Percentiles rank a stretch among this genome's conserved stretches.
Evolutionary conservation across 2,329 filamentous ascomycete genomes (phyloP).

Genomic region (Fusarium nelsonii): DNA sequence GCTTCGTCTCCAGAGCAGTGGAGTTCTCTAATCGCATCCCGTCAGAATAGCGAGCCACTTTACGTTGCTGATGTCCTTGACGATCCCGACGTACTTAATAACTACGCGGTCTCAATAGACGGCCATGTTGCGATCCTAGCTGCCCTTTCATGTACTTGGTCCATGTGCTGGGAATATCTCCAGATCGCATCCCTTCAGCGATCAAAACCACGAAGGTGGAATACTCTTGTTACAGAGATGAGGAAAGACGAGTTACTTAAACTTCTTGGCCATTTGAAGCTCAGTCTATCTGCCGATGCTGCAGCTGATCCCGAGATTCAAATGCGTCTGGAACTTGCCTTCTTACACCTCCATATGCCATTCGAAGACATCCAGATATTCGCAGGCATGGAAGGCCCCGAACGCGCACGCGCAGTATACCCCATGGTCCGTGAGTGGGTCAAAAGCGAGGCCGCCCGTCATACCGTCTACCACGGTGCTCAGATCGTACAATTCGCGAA

Average conservation of each 20-base stretch:
- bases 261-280: conserved; percentile 41
- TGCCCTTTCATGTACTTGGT: conserved; percentile 46
- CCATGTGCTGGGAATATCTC: conserved; percentile 49
- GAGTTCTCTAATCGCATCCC: conserved; percentile 15
- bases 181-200: conserved; percentile 47
- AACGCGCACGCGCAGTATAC: conserved; percentile 53
- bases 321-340: conserved; percentile 51
- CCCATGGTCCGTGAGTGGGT: conserved; percentile 54
- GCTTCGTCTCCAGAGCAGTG: conserved; percentile 46
- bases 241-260: conserved; percentile 49
- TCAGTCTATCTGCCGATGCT: conserved; percentile 1
- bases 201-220: conserved; percentile 45
- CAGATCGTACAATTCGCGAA: conserved; percentile 45
- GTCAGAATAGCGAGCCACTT: background rate
- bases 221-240: conserved; percentile 45
- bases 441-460: conserved; percentile 51
- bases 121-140: conserved; percentile 17
- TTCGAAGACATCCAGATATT: conserved; percentile 59
- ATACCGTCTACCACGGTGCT: conserved; percentile 49
- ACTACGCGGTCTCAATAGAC: conserved; percentile 24
- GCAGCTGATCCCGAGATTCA: conserved; percentile 40
- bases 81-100: conserved; percentile 40
- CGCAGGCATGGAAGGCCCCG: conserved; percentile 57
- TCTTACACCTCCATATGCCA: conserved; percentile 56
- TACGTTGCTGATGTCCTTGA: conserved; percentile 31